These are phyloP conservation scores for Salisapilia sapeloensis DNA, from an alignment of 352 stramenopile species.

Conservation along the genomic window DNA sequence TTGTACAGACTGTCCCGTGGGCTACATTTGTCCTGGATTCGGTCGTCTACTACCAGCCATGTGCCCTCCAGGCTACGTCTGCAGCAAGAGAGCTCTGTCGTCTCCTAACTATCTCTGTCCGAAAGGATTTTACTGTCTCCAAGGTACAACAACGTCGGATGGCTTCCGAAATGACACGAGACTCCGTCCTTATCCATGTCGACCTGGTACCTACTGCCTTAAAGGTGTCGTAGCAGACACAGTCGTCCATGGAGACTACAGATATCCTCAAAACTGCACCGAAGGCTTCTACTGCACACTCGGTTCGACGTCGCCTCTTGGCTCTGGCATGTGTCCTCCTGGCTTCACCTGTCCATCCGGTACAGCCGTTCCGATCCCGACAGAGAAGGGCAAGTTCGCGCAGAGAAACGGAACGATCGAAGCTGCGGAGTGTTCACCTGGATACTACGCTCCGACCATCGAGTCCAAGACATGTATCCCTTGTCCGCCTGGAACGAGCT, in stretches of 20 bases:
- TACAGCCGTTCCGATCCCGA: slow-evolving; percentile 87
- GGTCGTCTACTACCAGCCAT: slow-evolving; percentile 81
- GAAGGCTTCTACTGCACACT: slow-evolving; percentile 92
- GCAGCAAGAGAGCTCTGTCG: slow-evolving; percentile 61
- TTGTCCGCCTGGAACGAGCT: slow-evolving; percentile 85
- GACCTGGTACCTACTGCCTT: slow-evolving; percentile 91
- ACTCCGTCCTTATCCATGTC: slow-evolving; percentile 89
- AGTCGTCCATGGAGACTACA: slow-evolving; percentile 74
- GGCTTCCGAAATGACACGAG: slow-evolving; percentile 94
- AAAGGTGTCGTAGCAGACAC: slow-evolving; percentile 84
- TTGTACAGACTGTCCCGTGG: slow-evolving; percentile 81
- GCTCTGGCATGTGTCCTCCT: slow-evolving; percentile 85
- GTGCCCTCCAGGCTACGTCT: slow-evolving; percentile 87
- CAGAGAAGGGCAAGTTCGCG: slow-evolving; percentile 82
- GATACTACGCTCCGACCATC: slow-evolving; percentile 93
- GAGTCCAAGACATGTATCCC: slow-evolving; percentile 86
- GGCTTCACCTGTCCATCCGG: slow-evolving; percentile 90
- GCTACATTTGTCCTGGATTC: slow-evolving; percentile 90
- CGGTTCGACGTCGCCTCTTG: slow-evolving; percentile 82
- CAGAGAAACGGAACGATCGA: slow-evolving; percentile 84
- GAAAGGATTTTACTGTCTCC: slow-evolving; percentile 89
- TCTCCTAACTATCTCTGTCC: slow-evolving; percentile 89
- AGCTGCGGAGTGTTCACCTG: slow-evolving; percentile 84
- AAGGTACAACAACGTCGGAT: slow-evolving; percentile 89
- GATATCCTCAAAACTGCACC: slow-evolving; percentile 87